phyloP scores from a whole-genome alignment of 495 filamentous ascomycete genomes.

The Xylaria scruposa region DNA sequence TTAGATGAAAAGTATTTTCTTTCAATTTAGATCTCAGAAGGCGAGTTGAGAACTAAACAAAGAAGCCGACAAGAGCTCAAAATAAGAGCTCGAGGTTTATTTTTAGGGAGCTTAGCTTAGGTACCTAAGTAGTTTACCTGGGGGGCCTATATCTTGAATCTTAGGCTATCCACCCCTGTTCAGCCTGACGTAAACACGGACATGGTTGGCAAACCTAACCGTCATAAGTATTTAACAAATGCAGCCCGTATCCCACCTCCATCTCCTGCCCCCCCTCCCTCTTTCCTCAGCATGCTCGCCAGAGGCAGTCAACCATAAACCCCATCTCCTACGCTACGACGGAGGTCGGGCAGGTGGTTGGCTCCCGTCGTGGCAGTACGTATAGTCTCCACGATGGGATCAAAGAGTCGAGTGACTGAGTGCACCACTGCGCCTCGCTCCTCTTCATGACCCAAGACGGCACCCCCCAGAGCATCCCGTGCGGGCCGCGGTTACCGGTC shows the following conservation, averaged over 20 bases:
- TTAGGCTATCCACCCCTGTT: slow-evolving; percentile 3
- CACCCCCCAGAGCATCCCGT: slow-evolving; percentile 24
- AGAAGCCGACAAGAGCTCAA: background rate
- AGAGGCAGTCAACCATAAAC: slow-evolving; percentile 26
- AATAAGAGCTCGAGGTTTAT: background rate
- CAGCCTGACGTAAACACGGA: slow-evolving; percentile 12
- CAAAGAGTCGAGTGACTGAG: slow-evolving; percentile 27
- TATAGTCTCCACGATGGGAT: slow-evolving; percentile 23
- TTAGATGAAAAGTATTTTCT: background rate
- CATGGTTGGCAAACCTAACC: background rate
- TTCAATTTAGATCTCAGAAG: background rate
- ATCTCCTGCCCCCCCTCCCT: background rate
- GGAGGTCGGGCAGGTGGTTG: slow-evolving; percentile 30
- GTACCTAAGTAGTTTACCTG: too few species aligned
- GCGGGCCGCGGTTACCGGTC: slow-evolving; percentile 15
- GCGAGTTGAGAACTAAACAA: background rate
- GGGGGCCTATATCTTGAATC: background rate
- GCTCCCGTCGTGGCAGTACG: slow-evolving; percentile 25
- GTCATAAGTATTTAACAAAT: slow-evolving; percentile 9
- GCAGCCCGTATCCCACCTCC: background rate
- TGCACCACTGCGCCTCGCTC: slow-evolving; percentile 25
- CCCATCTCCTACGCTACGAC: slow-evolving; percentile 20
- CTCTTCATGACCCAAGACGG: slow-evolving; percentile 27
- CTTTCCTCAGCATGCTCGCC: slow-evolving; percentile 18
- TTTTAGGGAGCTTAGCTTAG: background rate